Base-by-base conservation (phyloP, 2,329 filamentous ascomycete species). In the Neonectria coccinea region DNA sequence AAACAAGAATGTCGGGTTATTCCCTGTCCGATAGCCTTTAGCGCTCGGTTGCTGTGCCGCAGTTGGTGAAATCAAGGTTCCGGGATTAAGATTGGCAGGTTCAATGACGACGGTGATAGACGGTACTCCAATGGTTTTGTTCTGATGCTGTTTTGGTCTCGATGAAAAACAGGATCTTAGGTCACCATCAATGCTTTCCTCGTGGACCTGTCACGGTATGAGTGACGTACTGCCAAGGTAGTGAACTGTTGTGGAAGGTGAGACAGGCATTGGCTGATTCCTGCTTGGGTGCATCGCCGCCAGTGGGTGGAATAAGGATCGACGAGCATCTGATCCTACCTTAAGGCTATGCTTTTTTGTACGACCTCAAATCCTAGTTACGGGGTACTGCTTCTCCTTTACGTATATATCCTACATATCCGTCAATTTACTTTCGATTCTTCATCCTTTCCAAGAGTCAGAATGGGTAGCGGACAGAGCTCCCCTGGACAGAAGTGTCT, bases 401-500 rank as follows among this genome's bases (percentile, higher is more conserved):
- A 7, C 31, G 31, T 57, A 27, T 27, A 50, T 33, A 25, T 31
- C 29, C 18, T 14, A 33, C 5, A 2, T 20, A 20, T n/a, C 4
- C 4, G 5, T 33, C 20, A 12, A 31, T 11, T 33, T n/a, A 5
- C 4, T 33, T 39, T 44, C 7, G 2, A n/a, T 36, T 42, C n/a
- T 29, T 4, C 5, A 5, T 16, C n/a, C 55, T 9, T 27, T 22
- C 20, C 50, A 45, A 62, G 5, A 33, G 14, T 31, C 44, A 56
- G 12, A 2, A 85, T 85, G 83, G 83, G 83, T 47, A 79, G 81
- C 69, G 68, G 74, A 8, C 74, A 77, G 12, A 84, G 81, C 62
- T 74, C 76, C 16, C 73, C 79, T 4, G 68, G 86, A 47, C 75
- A 80, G 61, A 73, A 77, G 42, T 88, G 85, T 72, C 80, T 88